A percentile compares a stretch with the other conserved stretches of the same genome.
Conservation (phyloP, 164 flowering plant species). For the Nelumbo lutea region DNA sequence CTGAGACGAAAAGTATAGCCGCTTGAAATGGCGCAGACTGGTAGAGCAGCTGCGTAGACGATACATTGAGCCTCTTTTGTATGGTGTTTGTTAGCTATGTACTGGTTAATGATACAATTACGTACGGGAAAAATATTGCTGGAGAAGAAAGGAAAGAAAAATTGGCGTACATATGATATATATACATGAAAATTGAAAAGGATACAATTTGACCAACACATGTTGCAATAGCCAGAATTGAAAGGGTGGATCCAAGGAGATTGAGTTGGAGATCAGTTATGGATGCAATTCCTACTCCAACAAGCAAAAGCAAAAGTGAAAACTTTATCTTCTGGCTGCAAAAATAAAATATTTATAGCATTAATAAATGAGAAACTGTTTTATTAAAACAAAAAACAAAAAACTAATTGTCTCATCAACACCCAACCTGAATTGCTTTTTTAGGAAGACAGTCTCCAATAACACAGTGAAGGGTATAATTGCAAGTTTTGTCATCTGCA, state of each 20-base stretch:
- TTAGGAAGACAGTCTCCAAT: slow-evolving; percentile 79
- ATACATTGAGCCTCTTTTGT: slow-evolving; percentile 84
- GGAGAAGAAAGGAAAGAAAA: too few species aligned
- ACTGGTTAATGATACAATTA: slow-evolving; percentile 31
- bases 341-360: not conserved
- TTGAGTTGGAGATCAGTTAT: slow-evolving; percentile 96
- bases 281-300: slow-evolving; percentile 95
- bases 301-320: slow-evolving; percentile 63
- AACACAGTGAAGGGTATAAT: slow-evolving; percentile 96
- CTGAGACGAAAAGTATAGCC: slow-evolving; percentile 84
- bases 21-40: slow-evolving; percentile 99
- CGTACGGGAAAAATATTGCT: not conserved
- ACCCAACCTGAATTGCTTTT: slow-evolving; percentile 83
- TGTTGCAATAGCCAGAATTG: slow-evolving; percentile 87
- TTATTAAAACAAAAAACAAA: too few species aligned
- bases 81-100: slow-evolving; percentile 89
- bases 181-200: slow-evolving; percentile 10
- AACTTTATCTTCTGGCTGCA: slow-evolving; percentile 80
- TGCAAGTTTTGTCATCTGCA: slow-evolving; percentile 98
- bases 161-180: too few species aligned
- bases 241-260: slow-evolving; percentile 70
- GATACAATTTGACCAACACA: slow-evolving; percentile 98
- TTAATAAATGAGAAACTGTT: not conserved
- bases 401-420: not conserved
- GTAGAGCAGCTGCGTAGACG: slow-evolving; percentile 90